Conservation (phyloP, 2,329 filamentous ascomycete genomes). For the Exophiala calicioides region DNA sequence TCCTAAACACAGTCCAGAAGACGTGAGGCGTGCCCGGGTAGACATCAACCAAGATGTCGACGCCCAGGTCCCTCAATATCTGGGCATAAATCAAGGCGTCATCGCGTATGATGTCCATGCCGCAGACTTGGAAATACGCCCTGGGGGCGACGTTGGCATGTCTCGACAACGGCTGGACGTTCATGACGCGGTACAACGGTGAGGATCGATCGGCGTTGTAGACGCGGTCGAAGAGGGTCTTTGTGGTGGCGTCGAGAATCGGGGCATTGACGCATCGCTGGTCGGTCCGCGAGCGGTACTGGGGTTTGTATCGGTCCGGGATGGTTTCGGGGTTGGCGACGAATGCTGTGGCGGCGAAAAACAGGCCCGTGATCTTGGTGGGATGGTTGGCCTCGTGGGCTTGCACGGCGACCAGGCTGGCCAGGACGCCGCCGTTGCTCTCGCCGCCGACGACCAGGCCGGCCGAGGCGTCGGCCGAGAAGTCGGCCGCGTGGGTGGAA, state of each 20-base stretch:
- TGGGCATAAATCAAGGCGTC: conserved; percentile 56
- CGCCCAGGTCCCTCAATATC: conserved; percentile 44
- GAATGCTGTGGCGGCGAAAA: conserved; percentile 35
- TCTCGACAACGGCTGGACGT: conserved; percentile 23
- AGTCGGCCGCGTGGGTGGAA: conserved; percentile 35
- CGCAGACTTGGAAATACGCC: conserved; percentile 53
- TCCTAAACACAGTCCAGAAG: conserved; percentile 31
- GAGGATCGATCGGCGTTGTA: conserved; percentile 6
- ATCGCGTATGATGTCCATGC: conserved; percentile 54
- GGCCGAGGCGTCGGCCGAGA: conserved; percentile 42
- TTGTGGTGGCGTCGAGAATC: conserved; percentile 33
- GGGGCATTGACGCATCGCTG: conserved; percentile 40
- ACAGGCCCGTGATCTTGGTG: conserved; percentile 48
- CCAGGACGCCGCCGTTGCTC: conserved; percentile 47
- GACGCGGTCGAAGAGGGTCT: conserved; percentile 24
- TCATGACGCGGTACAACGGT: conserved; percentile 10
- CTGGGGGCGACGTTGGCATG: conserved; percentile 43
- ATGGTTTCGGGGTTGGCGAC: conserved; percentile 35
- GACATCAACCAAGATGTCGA: conserved; percentile 47
- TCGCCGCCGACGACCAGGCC: conserved; percentile 53
- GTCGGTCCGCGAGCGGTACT: conserved; percentile 45
- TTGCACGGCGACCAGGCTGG: conserved; percentile 41
- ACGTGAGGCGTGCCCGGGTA: conserved; percentile 46
- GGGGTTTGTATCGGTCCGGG: conserved; percentile 41
- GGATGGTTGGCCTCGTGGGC: conserved; percentile 42